Conservation (phyloP, 164 flowering plant genomes). For the Litsea cubeba region DNA sequence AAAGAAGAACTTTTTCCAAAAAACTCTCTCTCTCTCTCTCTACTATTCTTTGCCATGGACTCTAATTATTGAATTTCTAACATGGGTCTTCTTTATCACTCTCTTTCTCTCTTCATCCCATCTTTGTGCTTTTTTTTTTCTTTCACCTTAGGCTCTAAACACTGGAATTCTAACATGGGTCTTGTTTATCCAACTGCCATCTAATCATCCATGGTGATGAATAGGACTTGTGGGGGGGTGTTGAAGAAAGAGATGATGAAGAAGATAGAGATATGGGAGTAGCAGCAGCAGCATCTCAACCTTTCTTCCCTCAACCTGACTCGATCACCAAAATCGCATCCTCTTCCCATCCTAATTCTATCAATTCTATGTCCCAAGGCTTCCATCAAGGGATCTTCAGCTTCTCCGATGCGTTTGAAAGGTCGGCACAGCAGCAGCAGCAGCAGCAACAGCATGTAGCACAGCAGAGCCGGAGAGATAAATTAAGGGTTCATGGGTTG, state of each 20-base stretch:
- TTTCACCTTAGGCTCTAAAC: neutral
- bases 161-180: neutral
- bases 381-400: constrained; percentile 50
- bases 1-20: constrained; percentile 2
- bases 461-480: constrained; percentile 73
- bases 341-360: constrained; percentile 14
- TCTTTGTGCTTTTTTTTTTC: neutral
- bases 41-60: no score
- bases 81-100: neutral
- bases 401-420: constrained; percentile 71
- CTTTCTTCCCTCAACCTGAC: constrained; percentile 16
- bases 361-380: constrained; percentile 72
- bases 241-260: constrained; percentile 26
- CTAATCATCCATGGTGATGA: constrained; percentile 12
- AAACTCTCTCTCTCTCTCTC: constrained; percentile 7
- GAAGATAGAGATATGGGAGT: constrained; percentile 45
- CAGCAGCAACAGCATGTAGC: constrained; percentile 27
- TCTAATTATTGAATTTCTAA: no score
- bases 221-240: neutral
- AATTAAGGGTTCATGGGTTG: constrained; percentile 46
- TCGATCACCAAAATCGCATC: neutral
- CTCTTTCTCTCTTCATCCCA: neutral
- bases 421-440: constrained; percentile 53
- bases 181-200: neutral
- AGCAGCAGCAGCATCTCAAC: constrained; percentile 25